A percentile compares a stretch with the other conserved stretches of the same genome.
phyloP scores from a whole-genome alignment of 2,329 filamentous ascomycete species.

The Fusarium sp. region DNA sequence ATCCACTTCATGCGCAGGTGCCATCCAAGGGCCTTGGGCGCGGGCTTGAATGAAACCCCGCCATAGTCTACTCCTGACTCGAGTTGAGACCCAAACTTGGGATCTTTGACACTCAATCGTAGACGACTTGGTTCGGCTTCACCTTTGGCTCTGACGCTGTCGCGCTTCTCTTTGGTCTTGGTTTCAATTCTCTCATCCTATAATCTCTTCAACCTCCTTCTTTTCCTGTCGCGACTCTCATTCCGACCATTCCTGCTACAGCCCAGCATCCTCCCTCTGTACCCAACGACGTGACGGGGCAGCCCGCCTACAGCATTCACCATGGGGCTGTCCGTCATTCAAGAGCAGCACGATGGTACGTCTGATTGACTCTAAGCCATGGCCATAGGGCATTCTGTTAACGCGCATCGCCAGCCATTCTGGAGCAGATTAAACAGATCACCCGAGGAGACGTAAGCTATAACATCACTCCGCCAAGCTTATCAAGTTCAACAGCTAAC shows the following conservation, averaged over 20 bases:
- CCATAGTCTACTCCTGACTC: slow-evolving; percentile 40
- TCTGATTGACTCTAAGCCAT: not conserved
- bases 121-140: slow-evolving; percentile 17
- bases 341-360: slow-evolving; percentile 75
- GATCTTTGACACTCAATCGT: slow-evolving; percentile 21
- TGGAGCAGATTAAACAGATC: slow-evolving; percentile 74
- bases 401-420: slow-evolving; percentile 47
- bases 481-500: slow-evolving; percentile 13
- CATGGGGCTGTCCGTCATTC: slow-evolving; percentile 88
- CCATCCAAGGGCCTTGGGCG: not conserved
- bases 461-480: not conserved
- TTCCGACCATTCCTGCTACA: slow-evolving; percentile 3
- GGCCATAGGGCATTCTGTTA: slow-evolving; percentile 15
- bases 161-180: slow-evolving; percentile 10
- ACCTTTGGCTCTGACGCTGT: slow-evolving; percentile 29
- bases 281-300: slow-evolving; percentile 40
- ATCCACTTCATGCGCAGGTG: slow-evolving; percentile 26
- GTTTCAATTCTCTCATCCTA: not conserved
- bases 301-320: slow-evolving; percentile 54
- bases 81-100: slow-evolving; percentile 26
- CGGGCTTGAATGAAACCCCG: slow-evolving; percentile 41
- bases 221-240: slow-evolving; percentile 11
- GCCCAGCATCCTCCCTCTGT: slow-evolving; percentile 14
- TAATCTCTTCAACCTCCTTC: not conserved
- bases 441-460: slow-evolving; percentile 81